phyloP scores from a whole-genome alignment of 306 rosid species.

The Alnus glutinosa region DNA sequence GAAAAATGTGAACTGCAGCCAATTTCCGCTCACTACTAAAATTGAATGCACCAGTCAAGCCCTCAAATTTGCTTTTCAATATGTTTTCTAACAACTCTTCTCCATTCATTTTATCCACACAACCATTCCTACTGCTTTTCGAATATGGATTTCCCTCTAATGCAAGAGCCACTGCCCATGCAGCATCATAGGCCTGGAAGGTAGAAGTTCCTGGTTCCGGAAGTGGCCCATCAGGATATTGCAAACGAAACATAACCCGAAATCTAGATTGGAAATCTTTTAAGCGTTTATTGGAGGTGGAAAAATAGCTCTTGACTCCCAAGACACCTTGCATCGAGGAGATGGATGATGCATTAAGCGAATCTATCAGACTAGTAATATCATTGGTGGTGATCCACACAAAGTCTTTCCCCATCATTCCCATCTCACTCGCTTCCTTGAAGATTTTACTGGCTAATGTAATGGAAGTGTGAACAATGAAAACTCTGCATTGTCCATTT shows the following conservation, averaged over 20 bases:
- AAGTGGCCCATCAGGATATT: neutral
- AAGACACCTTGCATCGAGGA: constrained; percentile 10
- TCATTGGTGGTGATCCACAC: constrained; percentile 10
- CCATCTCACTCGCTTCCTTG: neutral
- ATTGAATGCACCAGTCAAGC: neutral
- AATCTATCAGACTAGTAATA: neutral
- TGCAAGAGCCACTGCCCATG: no score
- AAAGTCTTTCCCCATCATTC: constrained; percentile 8
- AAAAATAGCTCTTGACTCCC: neutral
- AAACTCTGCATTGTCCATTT: no score
- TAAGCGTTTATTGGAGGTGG: neutral
- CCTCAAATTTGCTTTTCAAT: constrained; percentile 6
- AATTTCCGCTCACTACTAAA: neutral
- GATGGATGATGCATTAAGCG: neutral
- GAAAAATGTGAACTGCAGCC: neutral
- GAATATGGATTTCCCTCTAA: no score
- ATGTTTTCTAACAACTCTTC: neutral
- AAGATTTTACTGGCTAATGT: constrained; percentile 1
- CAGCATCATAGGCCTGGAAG: neutral
- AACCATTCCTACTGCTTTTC: no score
- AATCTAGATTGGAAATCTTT: neutral
- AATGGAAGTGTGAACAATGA: neutral
- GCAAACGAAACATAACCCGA: neutral
- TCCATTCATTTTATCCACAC: neutral
- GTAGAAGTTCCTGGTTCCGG: neutral